Conservation (phyloP, 1,284 basidiomycete species). For the Rhodotorula sp. region DNA sequence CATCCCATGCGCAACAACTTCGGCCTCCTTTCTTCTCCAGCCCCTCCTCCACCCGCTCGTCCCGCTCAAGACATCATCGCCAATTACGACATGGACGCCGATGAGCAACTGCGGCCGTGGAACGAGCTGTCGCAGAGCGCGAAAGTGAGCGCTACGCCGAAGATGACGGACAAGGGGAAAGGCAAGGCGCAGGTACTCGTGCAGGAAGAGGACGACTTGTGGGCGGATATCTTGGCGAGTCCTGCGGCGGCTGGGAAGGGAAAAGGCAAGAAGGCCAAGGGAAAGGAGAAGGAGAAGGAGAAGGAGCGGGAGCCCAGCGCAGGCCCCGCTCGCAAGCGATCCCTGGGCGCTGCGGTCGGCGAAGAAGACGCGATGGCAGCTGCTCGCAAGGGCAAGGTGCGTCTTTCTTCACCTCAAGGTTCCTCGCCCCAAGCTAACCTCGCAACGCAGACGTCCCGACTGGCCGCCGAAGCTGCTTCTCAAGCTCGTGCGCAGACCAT, state of each 20-base stretch:
- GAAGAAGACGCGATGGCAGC: background rate
- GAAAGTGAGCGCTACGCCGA: no score
- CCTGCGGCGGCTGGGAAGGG: background rate
- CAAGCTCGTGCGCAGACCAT: background rate
- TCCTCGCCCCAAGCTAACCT: no score
- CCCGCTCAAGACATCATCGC: no score
- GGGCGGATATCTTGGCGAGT: constrained; percentile 10
- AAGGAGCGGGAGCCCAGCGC: background rate
- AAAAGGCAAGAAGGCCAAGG: constrained; percentile 5
- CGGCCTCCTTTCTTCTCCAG: background rate
- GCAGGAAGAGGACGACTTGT: background rate
- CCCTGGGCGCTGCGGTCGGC: background rate
- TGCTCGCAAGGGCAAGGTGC: background rate
- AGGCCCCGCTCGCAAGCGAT: constrained; percentile 1
- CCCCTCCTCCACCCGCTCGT: background rate
- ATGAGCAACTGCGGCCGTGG: background rate
- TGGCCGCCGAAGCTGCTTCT: background rate
- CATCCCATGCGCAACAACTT: no score
- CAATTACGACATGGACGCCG: background rate
- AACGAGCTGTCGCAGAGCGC: background rate
- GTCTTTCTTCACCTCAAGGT: no score
- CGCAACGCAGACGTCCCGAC: background rate
- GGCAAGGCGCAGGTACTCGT: background rate
- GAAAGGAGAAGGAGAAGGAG: background rate
- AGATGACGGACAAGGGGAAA: background rate